Percentiles rank a stretch among this genome's conserved stretches.
These are phyloP conservation scores for Pezicula neosporulosa DNA, from an alignment of 2,329 filamentous ascomycete genomes.

Conservation along the genomic window DNA sequence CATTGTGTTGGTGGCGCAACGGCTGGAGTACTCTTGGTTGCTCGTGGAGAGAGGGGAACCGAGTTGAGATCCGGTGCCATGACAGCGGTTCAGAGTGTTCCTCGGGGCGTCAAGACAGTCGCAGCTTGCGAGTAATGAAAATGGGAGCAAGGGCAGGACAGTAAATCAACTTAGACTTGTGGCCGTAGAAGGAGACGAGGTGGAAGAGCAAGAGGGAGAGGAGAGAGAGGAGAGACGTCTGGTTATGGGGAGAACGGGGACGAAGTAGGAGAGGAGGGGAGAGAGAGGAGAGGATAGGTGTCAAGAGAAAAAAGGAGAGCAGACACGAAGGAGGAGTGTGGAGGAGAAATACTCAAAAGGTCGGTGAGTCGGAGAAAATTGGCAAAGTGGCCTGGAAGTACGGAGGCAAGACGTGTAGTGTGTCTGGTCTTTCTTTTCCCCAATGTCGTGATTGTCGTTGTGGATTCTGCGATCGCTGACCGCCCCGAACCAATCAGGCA, in stretches of 20 bases:
- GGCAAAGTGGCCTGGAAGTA: neutral
- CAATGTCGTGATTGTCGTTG: no score
- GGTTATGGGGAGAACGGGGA: neutral
- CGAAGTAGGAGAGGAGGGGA: neutral
- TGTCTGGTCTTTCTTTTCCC: no score
- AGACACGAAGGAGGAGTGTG: neutral
- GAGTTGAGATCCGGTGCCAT: slow-evolving; percentile 78
- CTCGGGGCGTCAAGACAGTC: neutral
- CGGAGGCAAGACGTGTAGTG: no score
- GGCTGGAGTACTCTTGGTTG: slow-evolving; percentile 14
- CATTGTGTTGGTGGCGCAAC: slow-evolving; percentile 21
- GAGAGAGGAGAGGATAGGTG: neutral
- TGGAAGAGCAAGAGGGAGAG: neutral
- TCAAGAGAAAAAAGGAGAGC: neutral
- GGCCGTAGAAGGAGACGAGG: neutral
- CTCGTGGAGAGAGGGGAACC: slow-evolving; percentile 52
- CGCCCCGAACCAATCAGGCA: no score
- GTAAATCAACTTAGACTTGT: no score
- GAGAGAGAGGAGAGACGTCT: neutral
- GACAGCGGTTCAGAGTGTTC: slow-evolving; percentile 7
- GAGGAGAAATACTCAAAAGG: neutral
- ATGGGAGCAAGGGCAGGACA: no score
- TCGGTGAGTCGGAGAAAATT: neutral
- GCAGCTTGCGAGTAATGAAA: neutral
- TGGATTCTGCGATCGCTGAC: no score